Evolutionary conservation across 108 stramenopile species (phyloP).

Genomic region (Nannochloropsis gaditana): DNA sequence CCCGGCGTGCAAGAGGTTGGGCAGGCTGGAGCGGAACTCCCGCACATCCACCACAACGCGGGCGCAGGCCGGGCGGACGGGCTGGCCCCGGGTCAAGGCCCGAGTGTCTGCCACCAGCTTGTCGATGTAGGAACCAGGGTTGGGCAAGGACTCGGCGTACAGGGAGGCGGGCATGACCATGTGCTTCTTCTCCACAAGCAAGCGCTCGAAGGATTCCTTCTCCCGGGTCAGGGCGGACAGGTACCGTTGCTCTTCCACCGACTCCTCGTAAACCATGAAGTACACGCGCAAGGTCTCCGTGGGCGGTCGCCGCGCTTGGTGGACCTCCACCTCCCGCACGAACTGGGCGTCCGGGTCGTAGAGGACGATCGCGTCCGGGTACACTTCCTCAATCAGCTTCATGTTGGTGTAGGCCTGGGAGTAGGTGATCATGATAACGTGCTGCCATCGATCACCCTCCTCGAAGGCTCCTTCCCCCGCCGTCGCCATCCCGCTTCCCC

Average conservation of each 20-base stretch:
- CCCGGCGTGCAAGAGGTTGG: constrained; percentile 86
- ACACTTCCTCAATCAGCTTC: constrained; percentile 66
- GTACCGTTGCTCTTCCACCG: constrained; percentile 88
- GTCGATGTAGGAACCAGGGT: neutral
- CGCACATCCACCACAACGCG: constrained; percentile 79
- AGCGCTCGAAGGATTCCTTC: constrained; percentile 77
- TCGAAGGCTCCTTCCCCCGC: neutral
- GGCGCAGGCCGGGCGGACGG: neutral
- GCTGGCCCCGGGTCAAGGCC: neutral
- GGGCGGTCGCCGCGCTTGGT: constrained; percentile 56
- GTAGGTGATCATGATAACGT: neutral
- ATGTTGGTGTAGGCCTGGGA: constrained; percentile 20
- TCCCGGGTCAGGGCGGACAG: constrained; percentile 74
- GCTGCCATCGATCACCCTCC: neutral
- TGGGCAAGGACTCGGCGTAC: constrained; percentile 19
- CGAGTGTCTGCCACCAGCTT: neutral
- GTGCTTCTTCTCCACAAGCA: constrained; percentile 84
- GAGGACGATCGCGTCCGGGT: constrained; percentile 72
- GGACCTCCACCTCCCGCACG: constrained; percentile 80
- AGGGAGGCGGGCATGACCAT: constrained; percentile 61
- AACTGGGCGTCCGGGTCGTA: constrained; percentile 81
- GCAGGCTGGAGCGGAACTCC: constrained; percentile 89
- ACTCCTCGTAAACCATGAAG: constrained; percentile 82
- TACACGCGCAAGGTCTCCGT: constrained; percentile 61
- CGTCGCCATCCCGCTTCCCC: neutral